These are phyloP conservation scores for Neofusicoccum kwambonambiense DNA, from an alignment of 2,329 filamentous ascomycete species.

Conservation along the genomic window DNA sequence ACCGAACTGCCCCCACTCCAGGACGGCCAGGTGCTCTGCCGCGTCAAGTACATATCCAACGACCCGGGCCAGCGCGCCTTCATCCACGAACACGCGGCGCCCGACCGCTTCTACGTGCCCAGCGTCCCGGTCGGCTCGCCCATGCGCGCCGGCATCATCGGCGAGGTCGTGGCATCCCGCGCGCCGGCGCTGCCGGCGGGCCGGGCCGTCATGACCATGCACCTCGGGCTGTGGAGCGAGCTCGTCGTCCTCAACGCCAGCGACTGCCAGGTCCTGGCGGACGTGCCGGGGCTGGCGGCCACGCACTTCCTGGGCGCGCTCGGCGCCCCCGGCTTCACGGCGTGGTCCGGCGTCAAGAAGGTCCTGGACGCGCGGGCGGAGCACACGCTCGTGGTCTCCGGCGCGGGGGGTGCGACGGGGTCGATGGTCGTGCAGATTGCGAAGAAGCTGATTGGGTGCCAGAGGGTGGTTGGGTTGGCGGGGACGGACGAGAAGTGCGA, in stretches of 20 bases:
- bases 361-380: constrained; percentile 67
- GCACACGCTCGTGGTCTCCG: constrained; percentile 74
- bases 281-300: constrained; percentile 36
- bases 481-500: constrained; percentile 53
- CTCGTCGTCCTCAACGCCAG: constrained; percentile 56
- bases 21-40: constrained; percentile 46
- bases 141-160: constrained; percentile 65
- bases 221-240: constrained; percentile 63
- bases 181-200: constrained; percentile 56
- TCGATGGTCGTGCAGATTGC: constrained; percentile 65
- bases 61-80: constrained; percentile 55
- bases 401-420: constrained; percentile 75
- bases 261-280: constrained; percentile 31
- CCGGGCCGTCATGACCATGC: constrained; percentile 53
- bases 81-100: constrained; percentile 48
- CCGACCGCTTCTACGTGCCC: constrained; percentile 62
- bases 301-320: constrained; percentile 51
- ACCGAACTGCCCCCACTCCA: constrained; percentile 33
- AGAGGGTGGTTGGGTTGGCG: constrained; percentile 53
- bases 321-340: constrained; percentile 62
- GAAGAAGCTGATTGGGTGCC: constrained; percentile 43
- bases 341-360: constrained; percentile 70
- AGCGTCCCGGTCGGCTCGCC: constrained; percentile 66
- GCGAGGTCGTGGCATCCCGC: constrained; percentile 61
- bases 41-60: constrained; percentile 50